Conservation (phyloP, 805 yeast genomes). For the Starmerella vaccinii region DNA sequence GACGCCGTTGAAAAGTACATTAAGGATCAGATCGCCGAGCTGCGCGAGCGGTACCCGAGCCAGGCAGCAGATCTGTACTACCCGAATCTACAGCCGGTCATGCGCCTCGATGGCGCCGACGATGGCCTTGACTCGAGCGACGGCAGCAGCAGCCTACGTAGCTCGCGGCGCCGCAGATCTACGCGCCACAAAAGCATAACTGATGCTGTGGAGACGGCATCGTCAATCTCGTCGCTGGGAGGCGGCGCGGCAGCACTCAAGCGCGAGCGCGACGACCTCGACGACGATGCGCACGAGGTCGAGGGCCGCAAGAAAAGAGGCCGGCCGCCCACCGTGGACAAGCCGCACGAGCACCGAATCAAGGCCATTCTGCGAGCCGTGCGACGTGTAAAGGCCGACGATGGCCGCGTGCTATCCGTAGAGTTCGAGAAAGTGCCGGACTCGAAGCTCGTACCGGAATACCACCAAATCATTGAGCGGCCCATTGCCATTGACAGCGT, state of each 20-base stretch:
- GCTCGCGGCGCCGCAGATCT: conserved; percentile 25
- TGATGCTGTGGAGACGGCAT: conserved; percentile 8
- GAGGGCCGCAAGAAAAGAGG: conserved; percentile 60
- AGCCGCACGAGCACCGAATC: conserved; percentile 84
- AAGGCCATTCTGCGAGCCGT: conserved; percentile 74
- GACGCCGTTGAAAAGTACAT: conserved; percentile 46
- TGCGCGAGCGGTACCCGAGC: conserved; percentile 29
- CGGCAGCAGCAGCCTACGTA: conserved; percentile 20
- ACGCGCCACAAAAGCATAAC: conserved; percentile 18
- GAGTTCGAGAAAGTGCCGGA: conserved; percentile 80
- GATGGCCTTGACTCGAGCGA: conserved; percentile 26
- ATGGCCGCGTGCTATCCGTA: conserved; percentile 40
- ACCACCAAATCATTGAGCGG: conserved; percentile 36
- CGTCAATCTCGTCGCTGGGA: conserved; percentile 11
- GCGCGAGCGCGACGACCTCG: conserved; percentile 24
- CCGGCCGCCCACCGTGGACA: conserved; percentile 82
- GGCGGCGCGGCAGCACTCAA: conserved; percentile 3
- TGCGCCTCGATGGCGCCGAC: conserved; percentile 37
- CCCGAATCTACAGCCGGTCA: conserved; percentile 59
- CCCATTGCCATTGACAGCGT: conserved; percentile 41
- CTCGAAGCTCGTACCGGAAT: conserved; percentile 43
- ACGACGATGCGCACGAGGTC: conserved; percentile 28
- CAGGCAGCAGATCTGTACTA: conserved; percentile 36
- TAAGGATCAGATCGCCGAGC: conserved; percentile 39
- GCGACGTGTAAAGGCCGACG: conserved; percentile 56